These are phyloP conservation scores for Kondoa subrosea DNA, from an alignment of 768 basidiomycete genomes.

Conservation along the genomic window DNA sequence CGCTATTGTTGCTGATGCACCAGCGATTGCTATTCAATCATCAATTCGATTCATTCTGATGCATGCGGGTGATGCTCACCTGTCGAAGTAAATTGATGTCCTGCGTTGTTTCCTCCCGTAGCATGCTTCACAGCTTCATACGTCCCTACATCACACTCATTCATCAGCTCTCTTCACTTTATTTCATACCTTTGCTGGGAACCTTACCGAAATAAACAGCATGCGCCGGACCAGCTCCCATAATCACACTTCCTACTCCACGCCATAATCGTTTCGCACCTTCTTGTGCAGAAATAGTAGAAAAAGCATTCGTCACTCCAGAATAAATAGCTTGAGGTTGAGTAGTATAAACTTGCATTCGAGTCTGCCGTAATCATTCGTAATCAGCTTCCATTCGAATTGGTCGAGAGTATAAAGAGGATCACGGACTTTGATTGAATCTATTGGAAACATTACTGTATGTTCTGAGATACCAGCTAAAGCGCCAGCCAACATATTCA, in stretches of 20 bases:
- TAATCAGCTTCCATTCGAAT: neutral
- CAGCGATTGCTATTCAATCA: conserved; percentile 55
- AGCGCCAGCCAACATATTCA: conserved; percentile 94
- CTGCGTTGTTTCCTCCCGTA: conserved; percentile 58
- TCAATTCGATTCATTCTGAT: neutral
- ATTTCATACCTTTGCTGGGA: neutral
- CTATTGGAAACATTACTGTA: conserved; percentile 94
- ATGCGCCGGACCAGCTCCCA: conserved; percentile 95
- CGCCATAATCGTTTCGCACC: conserved; percentile 83
- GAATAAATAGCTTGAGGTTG: conserved; percentile 64
- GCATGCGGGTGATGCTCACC: conserved; percentile 40
- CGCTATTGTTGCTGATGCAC: conserved; percentile 82
- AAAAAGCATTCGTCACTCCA: conserved; percentile 74
- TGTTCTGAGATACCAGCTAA: conserved; percentile 97
- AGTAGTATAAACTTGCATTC: conserved; percentile 92
- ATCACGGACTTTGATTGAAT: conserved; percentile 78
- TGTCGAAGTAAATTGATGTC: conserved; percentile 72
- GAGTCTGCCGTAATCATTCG: conserved; percentile 49
- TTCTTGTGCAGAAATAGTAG: conserved; percentile 83
- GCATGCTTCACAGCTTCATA: conserved; percentile 90
- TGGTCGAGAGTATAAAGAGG: neutral
- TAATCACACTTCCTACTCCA: conserved; percentile 83
- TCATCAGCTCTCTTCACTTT: neutral
- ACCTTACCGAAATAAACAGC: conserved; percentile 75
- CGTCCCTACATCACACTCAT: conserved; percentile 30